phyloP scores from a whole-genome alignment of 805 yeast species.

The Zygosaccharomyces kombuchaensis region DNA sequence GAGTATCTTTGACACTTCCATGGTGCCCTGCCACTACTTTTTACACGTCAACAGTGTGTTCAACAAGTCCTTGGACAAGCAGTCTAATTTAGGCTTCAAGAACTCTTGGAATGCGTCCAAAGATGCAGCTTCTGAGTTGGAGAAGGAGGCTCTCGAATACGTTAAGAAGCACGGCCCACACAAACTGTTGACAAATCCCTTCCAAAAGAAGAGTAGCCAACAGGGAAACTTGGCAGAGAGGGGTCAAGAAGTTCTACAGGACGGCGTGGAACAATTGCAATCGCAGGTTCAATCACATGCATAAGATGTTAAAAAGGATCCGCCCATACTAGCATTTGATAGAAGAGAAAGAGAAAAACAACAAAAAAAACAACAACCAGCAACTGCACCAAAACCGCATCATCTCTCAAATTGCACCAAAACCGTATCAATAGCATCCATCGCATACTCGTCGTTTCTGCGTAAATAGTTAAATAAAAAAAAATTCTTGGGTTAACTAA shows the following conservation, averaged over 20 bases:
- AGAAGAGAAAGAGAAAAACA: not conserved
- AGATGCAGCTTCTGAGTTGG: conserved; percentile 31
- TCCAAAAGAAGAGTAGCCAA: not conserved
- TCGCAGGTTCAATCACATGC: conserved; percentile 8
- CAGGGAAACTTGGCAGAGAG: not conserved
- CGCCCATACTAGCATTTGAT: not conserved
- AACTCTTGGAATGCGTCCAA: conserved; percentile 34
- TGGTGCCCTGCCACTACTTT: conserved; percentile 36
- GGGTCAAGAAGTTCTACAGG: conserved; percentile 8
- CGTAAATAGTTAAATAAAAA: conserved; percentile 3
- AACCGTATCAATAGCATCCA: not conserved
- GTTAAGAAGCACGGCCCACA: conserved; percentile 16
- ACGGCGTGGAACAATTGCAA: conserved; percentile 11
- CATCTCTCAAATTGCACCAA: too few species aligned
- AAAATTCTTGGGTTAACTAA: not conserved
- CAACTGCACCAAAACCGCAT: not conserved
- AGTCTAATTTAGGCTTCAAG: conserved; percentile 34
- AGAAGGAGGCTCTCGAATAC: conserved; percentile 27
- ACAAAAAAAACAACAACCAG: not conserved
- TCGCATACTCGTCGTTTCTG: not conserved
- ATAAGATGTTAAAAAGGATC: not conserved
- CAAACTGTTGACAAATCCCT: conserved; percentile 8
- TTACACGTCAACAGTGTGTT: conserved; percentile 39
- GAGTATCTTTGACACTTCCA: conserved; percentile 26
- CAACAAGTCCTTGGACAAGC: conserved; percentile 38